Conservation (phyloP, 1,284 basidiomycete species). For the Moesziomyces sp. region DNA sequence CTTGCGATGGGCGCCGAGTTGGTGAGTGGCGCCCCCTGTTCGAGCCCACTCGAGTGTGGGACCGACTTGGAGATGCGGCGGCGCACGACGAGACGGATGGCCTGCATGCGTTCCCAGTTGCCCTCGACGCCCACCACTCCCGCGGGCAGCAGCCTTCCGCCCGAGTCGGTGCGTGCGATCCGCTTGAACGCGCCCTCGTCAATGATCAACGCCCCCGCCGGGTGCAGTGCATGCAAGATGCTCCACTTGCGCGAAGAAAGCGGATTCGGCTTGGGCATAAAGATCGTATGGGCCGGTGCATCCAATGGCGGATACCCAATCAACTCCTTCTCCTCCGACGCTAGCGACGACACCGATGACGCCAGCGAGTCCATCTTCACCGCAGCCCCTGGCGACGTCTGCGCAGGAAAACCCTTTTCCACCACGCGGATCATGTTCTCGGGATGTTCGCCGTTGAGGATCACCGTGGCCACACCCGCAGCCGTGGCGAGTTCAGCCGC, state of each 20-base stretch:
- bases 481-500: conserved; percentile 96
- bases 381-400: background rate
- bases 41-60: conserved; percentile 24
- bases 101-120: conserved; percentile 91
- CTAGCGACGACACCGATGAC: conserved; percentile 41
- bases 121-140: conserved; percentile 89
- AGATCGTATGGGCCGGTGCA: conserved; percentile 84
- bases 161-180: conserved; percentile 83
- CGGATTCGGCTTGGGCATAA: conserved; percentile 79
- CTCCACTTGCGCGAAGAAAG: conserved; percentile 92
- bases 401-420: conserved; percentile 56
- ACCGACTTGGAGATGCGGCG: conserved; percentile 18
- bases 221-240: conserved; percentile 90
- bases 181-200: conserved; percentile 89
- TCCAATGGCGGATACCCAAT: conserved; percentile 51
- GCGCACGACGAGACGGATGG: conserved; percentile 83
- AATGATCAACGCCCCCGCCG: conserved; percentile 86
- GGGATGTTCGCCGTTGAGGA: conserved; percentile 74
- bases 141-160: conserved; percentile 87
- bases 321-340: conserved; percentile 34
- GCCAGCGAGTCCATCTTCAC: conserved; percentile 39
- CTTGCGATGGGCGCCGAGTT: conserved; percentile 14
- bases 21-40: conserved; percentile 23
- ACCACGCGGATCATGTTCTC: conserved; percentile 84
- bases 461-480: conserved; percentile 93